These are phyloP conservation scores for Trichoderma hamatum DNA, from an alignment of 2,329 filamentous ascomycete genomes.

Conservation along the genomic window DNA sequence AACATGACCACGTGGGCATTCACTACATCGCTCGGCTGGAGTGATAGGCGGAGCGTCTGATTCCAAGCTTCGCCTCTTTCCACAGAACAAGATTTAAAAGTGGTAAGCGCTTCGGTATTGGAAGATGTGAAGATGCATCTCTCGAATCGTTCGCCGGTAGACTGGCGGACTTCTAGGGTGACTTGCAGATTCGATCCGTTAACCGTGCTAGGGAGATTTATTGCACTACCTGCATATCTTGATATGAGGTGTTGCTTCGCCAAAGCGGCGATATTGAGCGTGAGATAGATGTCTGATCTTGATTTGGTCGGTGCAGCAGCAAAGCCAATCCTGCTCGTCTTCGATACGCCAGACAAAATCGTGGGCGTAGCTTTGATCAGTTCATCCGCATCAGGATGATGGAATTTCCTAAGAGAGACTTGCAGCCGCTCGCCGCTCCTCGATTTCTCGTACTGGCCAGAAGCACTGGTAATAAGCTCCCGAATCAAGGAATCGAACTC, in stretches of 20 bases:
- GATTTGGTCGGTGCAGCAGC: slow-evolving; percentile 86
- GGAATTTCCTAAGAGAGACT: slow-evolving; percentile 77
- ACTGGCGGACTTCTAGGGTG: slow-evolving; percentile 82
- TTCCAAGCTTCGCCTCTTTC: slow-evolving; percentile 84
- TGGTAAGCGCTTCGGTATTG: slow-evolving; percentile 75
- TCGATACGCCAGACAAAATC: slow-evolving; percentile 75
- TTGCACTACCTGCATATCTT: slow-evolving; percentile 71
- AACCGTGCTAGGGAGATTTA: slow-evolving; percentile 64
- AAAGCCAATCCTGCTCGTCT: slow-evolving; percentile 90
- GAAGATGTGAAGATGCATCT: slow-evolving; percentile 86
- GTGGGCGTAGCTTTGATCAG: slow-evolving; percentile 89
- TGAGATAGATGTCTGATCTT: slow-evolving; percentile 93
- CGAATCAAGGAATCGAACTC: slow-evolving; percentile 75
- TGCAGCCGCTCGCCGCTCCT: slow-evolving; percentile 75
- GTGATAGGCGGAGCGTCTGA: slow-evolving; percentile 79
- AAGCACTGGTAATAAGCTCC: slow-evolving; percentile 72
- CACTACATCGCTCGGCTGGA: slow-evolving; percentile 78
- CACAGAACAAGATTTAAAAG: slow-evolving; percentile 83
- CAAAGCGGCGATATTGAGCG: slow-evolving; percentile 76
- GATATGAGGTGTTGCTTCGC: slow-evolving; percentile 73
- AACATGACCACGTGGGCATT: slow-evolving; percentile 87
- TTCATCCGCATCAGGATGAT: slow-evolving; percentile 73
- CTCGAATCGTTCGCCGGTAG: slow-evolving; percentile 79
- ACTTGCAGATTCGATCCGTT: slow-evolving; percentile 79
- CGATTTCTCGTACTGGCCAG: slow-evolving; percentile 75